Evolutionary conservation across 2,329 filamentous ascomycete genomes (phyloP).

Genomic region (Drechslerella dactyloides): DNA sequence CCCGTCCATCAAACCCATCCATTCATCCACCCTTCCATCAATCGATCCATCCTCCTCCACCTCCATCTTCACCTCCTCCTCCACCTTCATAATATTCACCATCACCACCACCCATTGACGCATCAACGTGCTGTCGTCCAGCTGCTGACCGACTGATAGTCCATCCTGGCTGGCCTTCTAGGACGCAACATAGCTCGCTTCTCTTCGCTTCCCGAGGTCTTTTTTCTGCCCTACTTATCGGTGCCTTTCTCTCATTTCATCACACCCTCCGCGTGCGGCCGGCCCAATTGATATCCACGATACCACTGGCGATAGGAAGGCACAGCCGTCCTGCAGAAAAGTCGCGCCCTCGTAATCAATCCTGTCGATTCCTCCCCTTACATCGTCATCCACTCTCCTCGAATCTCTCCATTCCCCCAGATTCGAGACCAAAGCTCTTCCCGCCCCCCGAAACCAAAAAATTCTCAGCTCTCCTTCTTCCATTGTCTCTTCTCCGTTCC

Average conservation of each 20-base stretch:
- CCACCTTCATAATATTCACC: neutral
- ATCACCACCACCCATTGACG: constrained; percentile 24
- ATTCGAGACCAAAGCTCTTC: too few relatives aligned
- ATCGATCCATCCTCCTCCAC: constrained; percentile 1
- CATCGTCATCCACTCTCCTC: neutral
- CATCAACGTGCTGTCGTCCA: constrained; percentile 19
- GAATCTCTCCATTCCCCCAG: constrained; percentile 5
- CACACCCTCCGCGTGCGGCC: constrained; percentile 45
- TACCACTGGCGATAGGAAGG: constrained; percentile 22
- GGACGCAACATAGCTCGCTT: constrained; percentile 20
- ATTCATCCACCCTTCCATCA: neutral
- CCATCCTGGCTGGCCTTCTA: neutral
- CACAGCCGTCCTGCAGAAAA: constrained; percentile 18
- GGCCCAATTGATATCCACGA: constrained; percentile 49
- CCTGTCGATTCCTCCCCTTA: constrained; percentile 24
- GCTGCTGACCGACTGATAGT: constrained; percentile 23
- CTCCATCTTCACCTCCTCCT: too few relatives aligned
- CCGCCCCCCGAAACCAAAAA: too few relatives aligned
- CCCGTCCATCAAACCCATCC: too few relatives aligned
- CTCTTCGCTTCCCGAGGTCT: constrained; percentile 36
- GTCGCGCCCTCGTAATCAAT: constrained; percentile 48
- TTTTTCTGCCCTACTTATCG: constrained; percentile 26
- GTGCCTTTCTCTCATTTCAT: constrained; percentile 29
- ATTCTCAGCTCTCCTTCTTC: too few relatives aligned
- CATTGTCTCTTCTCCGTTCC: constrained; percentile 7